A percentile compares a stretch with the other conserved stretches of the same genome.
These are phyloP conservation scores for Centaurea solstitialis DNA, from an alignment of 129 eudicot species.

Conservation along the genomic window DNA sequence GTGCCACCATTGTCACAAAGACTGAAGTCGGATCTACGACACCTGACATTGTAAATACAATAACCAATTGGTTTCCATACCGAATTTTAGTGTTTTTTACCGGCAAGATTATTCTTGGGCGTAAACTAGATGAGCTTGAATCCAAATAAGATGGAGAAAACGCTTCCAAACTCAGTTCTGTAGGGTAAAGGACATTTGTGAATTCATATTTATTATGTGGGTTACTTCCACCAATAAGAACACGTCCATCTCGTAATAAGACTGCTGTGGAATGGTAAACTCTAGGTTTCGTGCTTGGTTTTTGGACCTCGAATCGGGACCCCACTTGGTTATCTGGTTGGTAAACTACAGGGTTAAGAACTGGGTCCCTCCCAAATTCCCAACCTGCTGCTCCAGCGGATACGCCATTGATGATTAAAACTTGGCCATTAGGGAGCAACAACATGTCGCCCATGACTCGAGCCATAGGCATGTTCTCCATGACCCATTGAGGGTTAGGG, in stretches of 20 bases:
- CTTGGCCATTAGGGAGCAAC: constrained; percentile 29
- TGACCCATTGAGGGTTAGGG: constrained; percentile 25
- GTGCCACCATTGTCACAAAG: constrained; percentile 22
- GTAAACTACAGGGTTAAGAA: constrained; percentile 23
- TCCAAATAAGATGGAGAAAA: constrained; percentile 36
- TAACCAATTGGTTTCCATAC: constrained; percentile 5
- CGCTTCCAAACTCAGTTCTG: constrained; percentile 23
- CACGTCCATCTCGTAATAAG: constrained; percentile 23
- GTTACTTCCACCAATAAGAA: constrained; percentile 35
- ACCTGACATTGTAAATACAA: not conserved
- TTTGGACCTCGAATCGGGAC: constrained; percentile 25
- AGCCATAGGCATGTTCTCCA: constrained; percentile 37
- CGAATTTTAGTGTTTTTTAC: not conserved
- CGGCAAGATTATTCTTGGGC: constrained; percentile 7
- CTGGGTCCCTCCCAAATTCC: constrained; percentile 32
- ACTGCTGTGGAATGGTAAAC: constrained; percentile 27
- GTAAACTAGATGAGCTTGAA: constrained; percentile 12
- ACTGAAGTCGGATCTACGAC: constrained; percentile 4
- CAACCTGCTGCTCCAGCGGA: constrained; percentile 23
- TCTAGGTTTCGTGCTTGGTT: constrained; percentile 23
- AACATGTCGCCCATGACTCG: constrained; percentile 37
- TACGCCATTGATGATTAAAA: constrained; percentile 30
- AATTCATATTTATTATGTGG: constrained; percentile 25
- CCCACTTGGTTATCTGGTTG: constrained; percentile 12
- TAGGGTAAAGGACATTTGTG: constrained; percentile 26